Evolutionary conservation across 495 filamentous ascomycete species (phyloP).

Genomic region (Penicillium psychrofluorescens): DNA sequence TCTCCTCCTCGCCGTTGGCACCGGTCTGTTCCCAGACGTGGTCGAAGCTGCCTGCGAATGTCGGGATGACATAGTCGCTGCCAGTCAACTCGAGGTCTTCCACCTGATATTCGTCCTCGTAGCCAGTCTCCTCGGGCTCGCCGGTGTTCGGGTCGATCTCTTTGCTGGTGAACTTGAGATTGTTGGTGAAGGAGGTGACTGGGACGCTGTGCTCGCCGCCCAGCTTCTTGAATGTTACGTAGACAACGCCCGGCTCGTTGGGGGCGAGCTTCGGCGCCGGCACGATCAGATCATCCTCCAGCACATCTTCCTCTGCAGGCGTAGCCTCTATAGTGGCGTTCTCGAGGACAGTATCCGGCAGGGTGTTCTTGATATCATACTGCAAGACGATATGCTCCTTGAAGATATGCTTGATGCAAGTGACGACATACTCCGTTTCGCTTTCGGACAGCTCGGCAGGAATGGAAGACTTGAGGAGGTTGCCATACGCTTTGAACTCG

Average conservation of each 20-base stretch:
- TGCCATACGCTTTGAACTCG: slow-evolving; percentile 82
- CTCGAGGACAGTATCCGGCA: slow-evolving; percentile 80
- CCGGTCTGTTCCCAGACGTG: slow-evolving; percentile 96
- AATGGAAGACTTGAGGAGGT: slow-evolving; percentile 79
- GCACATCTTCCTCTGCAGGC: slow-evolving; percentile 68
- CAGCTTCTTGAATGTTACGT: slow-evolving; percentile 86
- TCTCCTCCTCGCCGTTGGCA: slow-evolving; percentile 78
- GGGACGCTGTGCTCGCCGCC: slow-evolving; percentile 63
- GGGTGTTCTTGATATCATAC: slow-evolving; percentile 97
- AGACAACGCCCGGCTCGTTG: slow-evolving; percentile 83
- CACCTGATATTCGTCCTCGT: slow-evolving; percentile 96
- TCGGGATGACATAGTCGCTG: slow-evolving; percentile 88
- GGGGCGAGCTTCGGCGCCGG: slow-evolving; percentile 73
- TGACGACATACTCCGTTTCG: slow-evolving; percentile 96
- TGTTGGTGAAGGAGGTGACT: slow-evolving; percentile 77
- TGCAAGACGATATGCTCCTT: slow-evolving; percentile 94
- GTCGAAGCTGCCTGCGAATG: slow-evolving; percentile 90
- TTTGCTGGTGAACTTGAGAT: slow-evolving; percentile 93
- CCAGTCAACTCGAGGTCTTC: slow-evolving; percentile 87
- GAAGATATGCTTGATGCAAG: slow-evolving; percentile 93
- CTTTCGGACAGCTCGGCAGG: slow-evolving; percentile 89
- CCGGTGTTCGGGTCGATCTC: slow-evolving; percentile 94
- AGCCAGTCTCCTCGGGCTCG: slow-evolving; percentile 86
- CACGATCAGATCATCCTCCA: slow-evolving; percentile 90
- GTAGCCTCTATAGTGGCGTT: slow-evolving; percentile 86